Evolutionary conservation across 805 yeast genomes (phyloP).

Genomic region (Spathaspora girioi): DNA sequence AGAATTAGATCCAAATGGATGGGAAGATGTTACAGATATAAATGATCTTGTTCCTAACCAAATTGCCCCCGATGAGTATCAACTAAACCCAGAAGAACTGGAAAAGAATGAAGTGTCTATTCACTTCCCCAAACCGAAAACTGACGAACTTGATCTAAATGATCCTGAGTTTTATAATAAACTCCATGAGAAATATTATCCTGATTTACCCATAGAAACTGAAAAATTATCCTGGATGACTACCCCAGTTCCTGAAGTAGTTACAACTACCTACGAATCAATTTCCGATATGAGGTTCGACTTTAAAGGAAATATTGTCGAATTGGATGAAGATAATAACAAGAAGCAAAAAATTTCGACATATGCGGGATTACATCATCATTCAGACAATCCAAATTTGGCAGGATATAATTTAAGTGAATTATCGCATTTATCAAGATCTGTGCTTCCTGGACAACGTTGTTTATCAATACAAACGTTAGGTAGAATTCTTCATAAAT

Average conservation of each 20-base stretch:
- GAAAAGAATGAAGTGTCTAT: constrained; percentile 38
- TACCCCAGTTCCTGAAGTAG: constrained; percentile 47
- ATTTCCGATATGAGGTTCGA: constrained; percentile 80
- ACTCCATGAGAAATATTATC: constrained; percentile 80
- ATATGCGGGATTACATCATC: constrained; percentile 81
- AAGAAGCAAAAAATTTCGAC: constrained; percentile 39
- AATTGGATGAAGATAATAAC: constrained; percentile 30
- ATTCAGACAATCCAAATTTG: constrained; percentile 78
- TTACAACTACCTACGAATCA: constrained; percentile 44
- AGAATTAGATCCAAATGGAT: constrained; percentile 33
- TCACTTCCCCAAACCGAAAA: constrained; percentile 56
- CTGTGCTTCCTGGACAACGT: constrained; percentile 80
- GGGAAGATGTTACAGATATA: constrained; percentile 49
- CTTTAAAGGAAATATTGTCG: constrained; percentile 74
- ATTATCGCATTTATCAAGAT: constrained; percentile 72
- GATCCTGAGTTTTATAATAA: constrained; percentile 79
- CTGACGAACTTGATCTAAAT: constrained; percentile 50
- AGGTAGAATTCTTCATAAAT: constrained; percentile 81
- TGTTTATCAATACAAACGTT: constrained; percentile 81
- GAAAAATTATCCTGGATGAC: constrained; percentile 91
- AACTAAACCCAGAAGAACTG: constrained; percentile 29
- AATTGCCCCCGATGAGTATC: constrained; percentile 41
- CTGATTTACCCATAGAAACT: constrained; percentile 82
- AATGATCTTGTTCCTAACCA: constrained; percentile 51
- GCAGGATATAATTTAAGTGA: constrained; percentile 93